Conservation (phyloP, 2,329 filamentous ascomycete genomes). For the Aspergillus amoenus region DNA sequence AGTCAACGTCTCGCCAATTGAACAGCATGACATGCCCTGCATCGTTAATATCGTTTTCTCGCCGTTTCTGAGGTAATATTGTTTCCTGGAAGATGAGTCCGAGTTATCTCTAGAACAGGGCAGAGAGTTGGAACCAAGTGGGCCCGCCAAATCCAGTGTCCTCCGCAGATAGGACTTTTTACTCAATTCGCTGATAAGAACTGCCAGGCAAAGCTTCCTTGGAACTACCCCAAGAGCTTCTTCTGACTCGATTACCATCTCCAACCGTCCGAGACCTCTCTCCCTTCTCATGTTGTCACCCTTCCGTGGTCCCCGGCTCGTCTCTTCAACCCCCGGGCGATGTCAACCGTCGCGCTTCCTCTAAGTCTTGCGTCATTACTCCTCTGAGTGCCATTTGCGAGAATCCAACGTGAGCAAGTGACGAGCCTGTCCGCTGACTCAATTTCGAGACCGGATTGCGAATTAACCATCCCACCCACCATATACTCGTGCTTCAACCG, state of each 20-base stretch:
- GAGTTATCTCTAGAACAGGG: neutral
- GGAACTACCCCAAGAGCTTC: neutral
- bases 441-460: neutral
- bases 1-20: neutral
- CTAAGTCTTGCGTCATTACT: conserved; percentile 21
- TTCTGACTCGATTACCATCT: neutral
- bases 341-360: conserved; percentile 14
- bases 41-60: neutral
- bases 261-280: neutral
- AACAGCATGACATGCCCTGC: neutral
- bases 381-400: neutral
- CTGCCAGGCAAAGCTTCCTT: conserved; percentile 2
- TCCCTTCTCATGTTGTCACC: neutral
- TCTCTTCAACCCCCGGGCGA: conserved; percentile 7
- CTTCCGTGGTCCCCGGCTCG: neutral
- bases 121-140: conserved; percentile 7
- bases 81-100: neutral
- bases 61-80: neutral
- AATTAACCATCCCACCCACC: neutral
- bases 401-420: neutral
- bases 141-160: conserved; percentile 2
- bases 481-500: conserved; percentile 4
- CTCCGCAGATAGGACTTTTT: conserved; percentile 14
- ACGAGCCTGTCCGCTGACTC: neutral
- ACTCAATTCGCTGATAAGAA: conserved; percentile 8